phyloP scores from a whole-genome alignment of 495 filamentous ascomycete genomes.

The Terfezia boudieri region DNA sequence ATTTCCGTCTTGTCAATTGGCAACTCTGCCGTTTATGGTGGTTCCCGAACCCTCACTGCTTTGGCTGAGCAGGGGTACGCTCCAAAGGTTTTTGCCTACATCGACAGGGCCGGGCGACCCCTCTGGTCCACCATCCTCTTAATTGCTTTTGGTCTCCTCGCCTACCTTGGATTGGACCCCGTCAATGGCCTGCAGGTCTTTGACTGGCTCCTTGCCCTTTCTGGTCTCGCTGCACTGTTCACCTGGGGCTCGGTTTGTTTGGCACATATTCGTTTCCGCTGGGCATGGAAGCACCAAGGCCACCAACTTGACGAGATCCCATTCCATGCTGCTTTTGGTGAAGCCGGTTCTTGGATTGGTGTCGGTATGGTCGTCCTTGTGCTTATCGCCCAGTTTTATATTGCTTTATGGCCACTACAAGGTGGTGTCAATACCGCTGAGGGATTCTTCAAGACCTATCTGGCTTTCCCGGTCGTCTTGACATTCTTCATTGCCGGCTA shows the following conservation, averaged over 20 bases:
- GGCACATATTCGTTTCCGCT: constrained; percentile 44
- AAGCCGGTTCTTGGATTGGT: constrained; percentile 39
- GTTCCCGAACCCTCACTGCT: constrained; percentile 40
- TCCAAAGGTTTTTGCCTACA: constrained; percentile 38
- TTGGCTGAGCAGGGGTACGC: constrained; percentile 46
- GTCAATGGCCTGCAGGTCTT: constrained; percentile 34
- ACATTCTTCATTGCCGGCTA: constrained; percentile 32
- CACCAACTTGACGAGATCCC: constrained; percentile 30
- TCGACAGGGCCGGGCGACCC: constrained; percentile 41
- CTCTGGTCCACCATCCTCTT: constrained; percentile 38
- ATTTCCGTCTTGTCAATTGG: constrained; percentile 46
- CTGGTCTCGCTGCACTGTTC: constrained; percentile 41
- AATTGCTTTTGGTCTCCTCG: constrained; percentile 42
- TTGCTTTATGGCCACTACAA: constrained; percentile 26
- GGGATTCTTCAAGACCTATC: constrained; percentile 40
- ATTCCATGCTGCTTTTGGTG: constrained; percentile 26
- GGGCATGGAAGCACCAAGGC: constrained; percentile 34
- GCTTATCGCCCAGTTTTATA: constrained; percentile 29
- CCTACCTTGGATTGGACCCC: constrained; percentile 36
- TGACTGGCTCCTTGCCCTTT: constrained; percentile 24
- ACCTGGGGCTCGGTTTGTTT: constrained; percentile 44
- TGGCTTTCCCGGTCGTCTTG: constrained; percentile 36
- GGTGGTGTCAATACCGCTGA: constrained; percentile 26
- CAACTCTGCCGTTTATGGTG: constrained; percentile 47
- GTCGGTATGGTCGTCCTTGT: constrained; percentile 35